Evolutionary conservation across 306 rosid species (phyloP).

Genomic region (Castanospermum australe): DNA sequence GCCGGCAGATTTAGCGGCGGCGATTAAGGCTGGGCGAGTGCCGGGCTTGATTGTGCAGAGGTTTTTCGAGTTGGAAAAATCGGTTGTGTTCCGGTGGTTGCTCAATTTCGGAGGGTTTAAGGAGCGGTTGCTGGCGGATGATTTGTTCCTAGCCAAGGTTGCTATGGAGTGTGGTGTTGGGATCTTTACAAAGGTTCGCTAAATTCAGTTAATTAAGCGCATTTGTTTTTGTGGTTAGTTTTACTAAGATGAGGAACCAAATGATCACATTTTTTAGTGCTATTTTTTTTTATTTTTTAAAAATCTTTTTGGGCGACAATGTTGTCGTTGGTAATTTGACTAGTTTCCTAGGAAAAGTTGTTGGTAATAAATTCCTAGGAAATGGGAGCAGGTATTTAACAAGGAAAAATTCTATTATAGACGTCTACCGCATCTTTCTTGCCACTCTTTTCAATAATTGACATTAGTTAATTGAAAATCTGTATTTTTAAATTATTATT

Average conservation of each 20-base stretch:
- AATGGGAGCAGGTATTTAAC: not conserved
- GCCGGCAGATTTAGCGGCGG: slow-evolving; percentile 78
- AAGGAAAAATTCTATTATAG: too few relatives aligned
- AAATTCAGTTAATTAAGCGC: not conserved
- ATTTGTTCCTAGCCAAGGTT: slow-evolving; percentile 82
- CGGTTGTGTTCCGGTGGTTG: slow-evolving; percentile 70
- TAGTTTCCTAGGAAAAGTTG: too few relatives aligned
- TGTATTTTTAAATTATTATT: too few relatives aligned
- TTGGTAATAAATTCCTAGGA: too few relatives aligned
- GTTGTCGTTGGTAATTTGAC: too few relatives aligned
- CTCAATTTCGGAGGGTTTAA: slow-evolving; percentile 85
- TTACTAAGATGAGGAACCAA: not conserved
- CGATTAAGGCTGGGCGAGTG: slow-evolving; percentile 63
- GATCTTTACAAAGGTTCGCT: slow-evolving; percentile 77
- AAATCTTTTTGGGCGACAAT: too few relatives aligned
- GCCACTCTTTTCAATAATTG: too few relatives aligned
- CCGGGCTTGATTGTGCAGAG: slow-evolving; percentile 75
- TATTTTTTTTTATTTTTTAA: too few relatives aligned
- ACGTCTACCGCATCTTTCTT: too few relatives aligned
- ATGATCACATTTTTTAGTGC: too few relatives aligned
- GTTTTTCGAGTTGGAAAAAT: slow-evolving; percentile 76
- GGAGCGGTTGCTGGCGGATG: slow-evolving; percentile 90
- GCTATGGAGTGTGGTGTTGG: slow-evolving; percentile 97
- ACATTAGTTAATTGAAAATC: too few relatives aligned
- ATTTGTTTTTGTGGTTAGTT: not conserved